phyloP scores from a whole-genome alignment of 345 rosid species.

The Arabis hirsuta region DNA sequence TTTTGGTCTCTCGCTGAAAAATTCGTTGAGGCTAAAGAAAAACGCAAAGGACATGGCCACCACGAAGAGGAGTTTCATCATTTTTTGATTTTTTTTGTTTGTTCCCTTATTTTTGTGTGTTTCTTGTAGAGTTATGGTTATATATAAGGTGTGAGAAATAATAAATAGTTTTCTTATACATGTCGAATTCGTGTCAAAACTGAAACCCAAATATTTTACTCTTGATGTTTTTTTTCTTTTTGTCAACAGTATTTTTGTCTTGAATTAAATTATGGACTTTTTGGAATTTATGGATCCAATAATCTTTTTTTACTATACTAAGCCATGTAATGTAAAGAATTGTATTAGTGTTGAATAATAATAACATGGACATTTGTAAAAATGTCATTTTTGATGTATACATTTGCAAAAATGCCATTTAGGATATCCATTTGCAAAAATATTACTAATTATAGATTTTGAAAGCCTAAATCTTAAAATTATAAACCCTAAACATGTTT shows the following conservation, averaged over 20 bases:
- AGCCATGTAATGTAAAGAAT: no score
- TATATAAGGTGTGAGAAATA: constrained; percentile 33
- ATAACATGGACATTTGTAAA: no score
- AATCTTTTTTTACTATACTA: no score
- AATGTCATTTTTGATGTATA: no score
- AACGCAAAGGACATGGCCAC: constrained; percentile 27
- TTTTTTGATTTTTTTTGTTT: neutral
- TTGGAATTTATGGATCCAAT: constrained; percentile 21
- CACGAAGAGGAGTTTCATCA: constrained; percentile 32
- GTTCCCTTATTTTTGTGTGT: neutral
- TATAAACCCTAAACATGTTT: no score
- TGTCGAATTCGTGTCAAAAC: constrained; percentile 38
- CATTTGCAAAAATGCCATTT: no score
- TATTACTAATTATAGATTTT: no score
- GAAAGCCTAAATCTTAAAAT: no score
- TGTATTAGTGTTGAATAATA: no score
- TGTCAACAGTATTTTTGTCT: no score
- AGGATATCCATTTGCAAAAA: no score
- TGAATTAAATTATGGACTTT: neutral
- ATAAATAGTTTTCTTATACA: constrained; percentile 22
- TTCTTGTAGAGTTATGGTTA: constrained; percentile 23
- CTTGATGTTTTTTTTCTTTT: neutral
- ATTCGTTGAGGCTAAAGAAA: constrained; percentile 5
- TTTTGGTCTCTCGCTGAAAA: constrained; percentile 26
- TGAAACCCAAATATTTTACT: neutral